Evolutionary conservation across 2,329 filamentous ascomycete species (phyloP).

Genomic region (Penicillium polonicum): DNA sequence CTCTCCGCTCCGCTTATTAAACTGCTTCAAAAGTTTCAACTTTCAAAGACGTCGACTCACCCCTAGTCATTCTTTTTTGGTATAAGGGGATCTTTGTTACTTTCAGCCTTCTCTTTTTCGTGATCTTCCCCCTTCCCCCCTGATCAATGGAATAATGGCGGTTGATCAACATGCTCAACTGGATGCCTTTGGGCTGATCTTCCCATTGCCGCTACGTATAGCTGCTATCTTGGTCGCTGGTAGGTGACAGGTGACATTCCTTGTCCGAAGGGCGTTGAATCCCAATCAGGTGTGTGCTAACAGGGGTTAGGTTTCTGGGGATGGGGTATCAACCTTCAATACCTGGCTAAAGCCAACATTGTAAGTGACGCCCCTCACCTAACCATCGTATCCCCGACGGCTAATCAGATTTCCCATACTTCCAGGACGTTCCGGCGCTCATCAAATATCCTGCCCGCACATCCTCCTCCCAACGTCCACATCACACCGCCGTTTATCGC

Average conservation of each 20-base stretch:
- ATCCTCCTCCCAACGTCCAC: conserved; percentile 67
- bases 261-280: background rate
- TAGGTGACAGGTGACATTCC: conserved; percentile 49
- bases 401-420: conserved; percentile 18
- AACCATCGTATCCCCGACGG: background rate
- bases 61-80: conserved; percentile 37
- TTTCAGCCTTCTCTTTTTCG: conserved; percentile 6
- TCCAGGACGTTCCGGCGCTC: conserved; percentile 73
- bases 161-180: conserved; percentile 49
- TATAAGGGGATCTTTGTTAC: conserved; percentile 13
- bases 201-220: conserved; percentile 87
- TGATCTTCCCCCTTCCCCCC: conserved; percentile 13
- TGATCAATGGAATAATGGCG: conserved; percentile 42
- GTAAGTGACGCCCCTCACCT: conserved; percentile 42
- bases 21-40: conserved; percentile 13
- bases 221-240: conserved; percentile 82
- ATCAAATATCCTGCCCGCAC: conserved; percentile 80
- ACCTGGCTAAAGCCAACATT: conserved; percentile 75
- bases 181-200: conserved; percentile 81
- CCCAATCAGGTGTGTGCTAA: conserved; percentile 3
- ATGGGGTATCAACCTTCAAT: conserved; percentile 90
- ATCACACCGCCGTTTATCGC: conserved; percentile 81
- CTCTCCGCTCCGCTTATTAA: conserved; percentile 20
- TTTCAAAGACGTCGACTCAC: conserved; percentile 23
- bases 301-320: conserved; percentile 75